phyloP scores from a whole-genome alignment of 2,329 filamentous ascomycete species.

The Fusarium vanettenii region DNA sequence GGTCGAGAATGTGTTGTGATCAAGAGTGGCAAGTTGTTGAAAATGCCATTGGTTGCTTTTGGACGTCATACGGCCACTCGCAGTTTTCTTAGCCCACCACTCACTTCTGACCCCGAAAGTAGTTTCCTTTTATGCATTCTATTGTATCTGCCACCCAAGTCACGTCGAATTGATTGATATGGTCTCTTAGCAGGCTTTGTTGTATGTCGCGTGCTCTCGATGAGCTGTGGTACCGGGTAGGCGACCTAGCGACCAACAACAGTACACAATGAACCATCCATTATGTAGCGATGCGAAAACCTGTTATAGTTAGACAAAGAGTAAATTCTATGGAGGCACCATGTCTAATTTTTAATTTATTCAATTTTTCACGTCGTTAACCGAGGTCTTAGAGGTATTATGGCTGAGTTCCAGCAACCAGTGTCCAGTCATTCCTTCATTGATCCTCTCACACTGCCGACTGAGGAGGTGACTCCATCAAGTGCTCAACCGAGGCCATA shows the following conservation, averaged over 20 bases:
- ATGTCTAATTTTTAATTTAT: rapidly evolving
- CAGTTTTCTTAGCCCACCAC: background rate
- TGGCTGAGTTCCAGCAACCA: background rate
- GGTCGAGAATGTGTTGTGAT: background rate
- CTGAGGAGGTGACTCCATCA: background rate
- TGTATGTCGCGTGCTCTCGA: background rate
- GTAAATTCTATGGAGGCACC: rapidly evolving
- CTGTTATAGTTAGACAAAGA: background rate
- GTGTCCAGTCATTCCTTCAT: rapidly evolving
- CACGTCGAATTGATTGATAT: background rate
- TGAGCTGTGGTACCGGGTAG: background rate
- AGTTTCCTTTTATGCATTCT: background rate
- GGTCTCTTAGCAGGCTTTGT: background rate
- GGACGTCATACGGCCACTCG: background rate
- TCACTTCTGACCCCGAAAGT: background rate
- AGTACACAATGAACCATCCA: background rate
- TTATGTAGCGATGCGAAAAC: background rate
- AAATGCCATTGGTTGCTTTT: background rate
- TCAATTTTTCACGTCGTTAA: background rate
- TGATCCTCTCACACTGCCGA: background rate
- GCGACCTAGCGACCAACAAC: background rate
- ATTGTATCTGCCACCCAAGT: rapidly evolving
- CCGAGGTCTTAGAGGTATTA: background rate
- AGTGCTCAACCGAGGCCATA: background rate
- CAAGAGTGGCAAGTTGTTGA: background rate